These are phyloP conservation scores for Wickerhamomyces silvicola DNA, from an alignment of 805 yeast genomes.

Conservation along the genomic window DNA sequence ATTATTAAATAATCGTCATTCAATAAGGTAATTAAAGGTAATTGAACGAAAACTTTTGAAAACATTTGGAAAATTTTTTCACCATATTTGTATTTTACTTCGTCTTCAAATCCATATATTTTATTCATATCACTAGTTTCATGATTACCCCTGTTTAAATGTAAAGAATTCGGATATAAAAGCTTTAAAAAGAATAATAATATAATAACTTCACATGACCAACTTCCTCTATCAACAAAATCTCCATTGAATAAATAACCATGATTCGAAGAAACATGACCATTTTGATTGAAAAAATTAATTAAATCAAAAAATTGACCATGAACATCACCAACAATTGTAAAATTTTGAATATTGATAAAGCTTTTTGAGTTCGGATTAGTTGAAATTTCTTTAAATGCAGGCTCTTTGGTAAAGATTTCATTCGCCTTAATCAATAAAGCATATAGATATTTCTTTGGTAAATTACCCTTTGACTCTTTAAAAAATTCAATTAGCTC, in stretches of 20 bases:
- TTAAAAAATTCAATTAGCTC: slow-evolving; percentile 67
- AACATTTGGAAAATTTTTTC: slow-evolving; percentile 76
- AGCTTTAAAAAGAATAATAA: slow-evolving; percentile 72
- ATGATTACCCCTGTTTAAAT: slow-evolving; percentile 90
- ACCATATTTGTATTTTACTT: slow-evolving; percentile 84
- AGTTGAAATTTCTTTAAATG: slow-evolving; percentile 64
- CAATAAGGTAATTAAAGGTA: slow-evolving; percentile 82
- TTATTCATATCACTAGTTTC: slow-evolving; percentile 96
- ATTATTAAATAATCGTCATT: slow-evolving; percentile 76
- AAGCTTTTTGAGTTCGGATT: slow-evolving; percentile 9
- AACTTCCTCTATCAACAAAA: slow-evolving; percentile 95
- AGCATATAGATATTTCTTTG: slow-evolving; percentile 79
- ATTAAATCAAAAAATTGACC: slow-evolving; percentile 92
- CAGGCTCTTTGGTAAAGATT: slow-evolving; percentile 56
- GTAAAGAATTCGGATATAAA: slow-evolving; percentile 62
- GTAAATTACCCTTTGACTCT: slow-evolving; percentile 63
- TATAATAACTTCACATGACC: slow-evolving; percentile 96
- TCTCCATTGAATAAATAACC: slow-evolving; percentile 91
- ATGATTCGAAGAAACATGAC: slow-evolving; percentile 59
- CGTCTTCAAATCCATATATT: slow-evolving; percentile 94
- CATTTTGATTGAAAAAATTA: slow-evolving; percentile 70
- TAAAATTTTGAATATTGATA: slow-evolving; percentile 43
- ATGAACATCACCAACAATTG: slow-evolving; percentile 96
- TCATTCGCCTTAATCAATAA: slow-evolving; percentile 67
- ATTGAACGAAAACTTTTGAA: slow-evolving; percentile 74